These are phyloP conservation scores for Penicillium sp. DNA, from an alignment of 2,329 filamentous ascomycete species.

Conservation along the genomic window DNA sequence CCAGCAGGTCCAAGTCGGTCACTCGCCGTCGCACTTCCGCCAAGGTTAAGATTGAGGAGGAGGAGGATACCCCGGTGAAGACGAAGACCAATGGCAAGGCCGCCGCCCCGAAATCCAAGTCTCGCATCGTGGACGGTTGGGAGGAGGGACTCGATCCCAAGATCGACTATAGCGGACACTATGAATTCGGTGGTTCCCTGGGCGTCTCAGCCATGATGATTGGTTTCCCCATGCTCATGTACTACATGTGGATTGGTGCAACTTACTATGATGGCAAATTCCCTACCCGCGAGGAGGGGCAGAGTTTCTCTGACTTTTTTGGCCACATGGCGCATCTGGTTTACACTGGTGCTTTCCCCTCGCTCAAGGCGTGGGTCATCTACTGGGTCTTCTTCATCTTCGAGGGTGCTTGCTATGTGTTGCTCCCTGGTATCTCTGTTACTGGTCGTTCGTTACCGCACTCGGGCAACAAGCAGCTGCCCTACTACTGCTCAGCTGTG, in stretches of 20 bases:
- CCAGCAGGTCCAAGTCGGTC: constrained; percentile 24
- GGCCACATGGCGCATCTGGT: constrained; percentile 70
- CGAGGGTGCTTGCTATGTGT: constrained; percentile 78
- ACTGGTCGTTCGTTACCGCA: constrained; percentile 87
- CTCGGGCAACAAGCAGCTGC: constrained; percentile 78
- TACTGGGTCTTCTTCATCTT: constrained; percentile 94
- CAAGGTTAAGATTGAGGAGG: constrained; percentile 31
- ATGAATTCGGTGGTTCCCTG: constrained; percentile 85
- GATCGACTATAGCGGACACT: constrained; percentile 53
- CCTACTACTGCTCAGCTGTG: constrained; percentile 92
- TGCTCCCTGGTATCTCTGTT: constrained; percentile 82
- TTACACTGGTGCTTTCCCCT: constrained; percentile 83
- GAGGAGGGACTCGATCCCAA: constrained; percentile 44
- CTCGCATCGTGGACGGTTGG: constrained; percentile 43
- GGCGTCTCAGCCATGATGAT: constrained; percentile 85
- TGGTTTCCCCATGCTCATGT: constrained; percentile 92
- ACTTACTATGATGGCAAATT: constrained; percentile 87
- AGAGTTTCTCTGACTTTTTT: constrained; percentile 71
- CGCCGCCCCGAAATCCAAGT: constrained; percentile 23
- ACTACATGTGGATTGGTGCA: constrained; percentile 98
- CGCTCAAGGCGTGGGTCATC: constrained; percentile 79
- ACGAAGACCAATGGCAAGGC: constrained; percentile 25
- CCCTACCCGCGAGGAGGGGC: constrained; percentile 64
- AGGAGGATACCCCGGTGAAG: constrained; percentile 20
- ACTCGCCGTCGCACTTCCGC: constrained; percentile 32